A percentile compares a stretch with the other conserved stretches of the same genome.
Conservation (phyloP, 306 rosid species). For the Cicer cuneatum region DNA sequence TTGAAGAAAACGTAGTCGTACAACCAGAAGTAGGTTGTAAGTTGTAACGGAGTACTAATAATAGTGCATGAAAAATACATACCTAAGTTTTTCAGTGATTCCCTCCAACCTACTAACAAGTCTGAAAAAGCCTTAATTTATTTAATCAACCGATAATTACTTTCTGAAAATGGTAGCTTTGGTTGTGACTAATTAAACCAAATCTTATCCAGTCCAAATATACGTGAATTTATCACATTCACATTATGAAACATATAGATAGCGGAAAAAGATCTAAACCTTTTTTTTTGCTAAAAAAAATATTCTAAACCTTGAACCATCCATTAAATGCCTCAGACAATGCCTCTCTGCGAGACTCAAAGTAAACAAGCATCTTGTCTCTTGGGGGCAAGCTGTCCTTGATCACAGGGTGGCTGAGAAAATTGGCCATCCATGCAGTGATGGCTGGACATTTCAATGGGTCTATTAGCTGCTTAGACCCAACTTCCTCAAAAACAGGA, state of each 20-base stretch:
- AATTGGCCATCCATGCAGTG: constrained; percentile 49
- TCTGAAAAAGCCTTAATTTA: not conserved
- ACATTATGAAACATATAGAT: not conserved
- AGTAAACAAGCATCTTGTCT: constrained; percentile 51
- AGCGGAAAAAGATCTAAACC: not conserved
- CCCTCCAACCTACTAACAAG: not conserved
- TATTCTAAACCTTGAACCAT: constrained; percentile 31
- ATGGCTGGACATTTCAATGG: constrained; percentile 48
- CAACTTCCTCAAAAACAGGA: constrained; percentile 61
- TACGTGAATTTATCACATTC: not conserved
- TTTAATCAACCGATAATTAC: constrained; percentile 1
- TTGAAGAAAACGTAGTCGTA: not conserved
- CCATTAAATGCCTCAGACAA: constrained; percentile 12
- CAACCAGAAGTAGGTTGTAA: not conserved
- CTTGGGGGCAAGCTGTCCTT: constrained; percentile 55
- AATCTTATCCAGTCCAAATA: constrained; percentile 1
- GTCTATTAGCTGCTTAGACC: constrained; percentile 47
- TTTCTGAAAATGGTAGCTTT: not conserved
- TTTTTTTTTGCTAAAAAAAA: not conserved
- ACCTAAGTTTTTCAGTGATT: not conserved
- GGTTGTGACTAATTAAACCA: not conserved
- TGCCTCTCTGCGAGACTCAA: constrained; percentile 27
- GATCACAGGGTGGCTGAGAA: constrained; percentile 49
- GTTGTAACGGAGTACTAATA: not conserved
- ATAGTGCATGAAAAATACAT: not conserved